Evolutionary conservation across 73 alveolate species (phyloP).

Genomic region (Loxodes magnus): DNA sequence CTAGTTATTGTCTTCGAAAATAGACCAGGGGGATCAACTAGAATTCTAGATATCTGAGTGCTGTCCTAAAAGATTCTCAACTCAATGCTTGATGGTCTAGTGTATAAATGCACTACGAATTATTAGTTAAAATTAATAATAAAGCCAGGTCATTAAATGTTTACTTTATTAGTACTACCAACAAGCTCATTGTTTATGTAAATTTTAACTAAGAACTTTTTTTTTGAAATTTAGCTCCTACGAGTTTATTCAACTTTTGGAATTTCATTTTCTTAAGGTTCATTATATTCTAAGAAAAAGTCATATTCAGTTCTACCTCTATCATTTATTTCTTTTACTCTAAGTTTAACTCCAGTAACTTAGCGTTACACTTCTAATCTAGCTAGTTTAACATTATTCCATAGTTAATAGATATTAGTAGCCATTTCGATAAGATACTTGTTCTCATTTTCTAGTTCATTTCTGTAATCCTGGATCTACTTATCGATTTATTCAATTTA

Average conservation of each 20-base stretch:
- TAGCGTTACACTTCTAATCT: constrained; percentile 54
- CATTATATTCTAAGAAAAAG: constrained; percentile 62
- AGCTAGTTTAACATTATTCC: constrained; percentile 72
- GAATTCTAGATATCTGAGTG: constrained; percentile 51
- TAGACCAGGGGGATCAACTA: constrained; percentile 94
- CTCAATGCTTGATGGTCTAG: constrained; percentile 88
- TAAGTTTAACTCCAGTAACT: constrained; percentile 64
- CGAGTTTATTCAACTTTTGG: constrained; percentile 54
- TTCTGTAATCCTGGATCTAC: constrained; percentile 55
- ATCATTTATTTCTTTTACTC: constrained; percentile 53
- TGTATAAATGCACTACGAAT: constrained; percentile 72
- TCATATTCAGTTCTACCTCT: constrained; percentile 57
- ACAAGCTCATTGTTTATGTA: constrained; percentile 66
- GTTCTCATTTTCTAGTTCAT: constrained; percentile 60
- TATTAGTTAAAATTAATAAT: constrained; percentile 77
- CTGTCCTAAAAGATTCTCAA: constrained; percentile 60
- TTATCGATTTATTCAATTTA: constrained; percentile 64
- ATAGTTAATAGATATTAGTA: constrained; percentile 56
- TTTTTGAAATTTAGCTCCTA: constrained; percentile 45
- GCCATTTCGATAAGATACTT: constrained; percentile 56
- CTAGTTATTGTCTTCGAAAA: constrained; percentile 84
- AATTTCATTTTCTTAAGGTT: constrained; percentile 37
- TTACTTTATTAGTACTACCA: constrained; percentile 56
- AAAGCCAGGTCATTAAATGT: constrained; percentile 80
- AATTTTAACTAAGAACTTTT: constrained; percentile 50